A percentile compares a stretch with the other conserved stretches of the same genome.
Conservation (phyloP, 2,329 filamentous ascomycete species). For the Diaporthe longicolla region DNA sequence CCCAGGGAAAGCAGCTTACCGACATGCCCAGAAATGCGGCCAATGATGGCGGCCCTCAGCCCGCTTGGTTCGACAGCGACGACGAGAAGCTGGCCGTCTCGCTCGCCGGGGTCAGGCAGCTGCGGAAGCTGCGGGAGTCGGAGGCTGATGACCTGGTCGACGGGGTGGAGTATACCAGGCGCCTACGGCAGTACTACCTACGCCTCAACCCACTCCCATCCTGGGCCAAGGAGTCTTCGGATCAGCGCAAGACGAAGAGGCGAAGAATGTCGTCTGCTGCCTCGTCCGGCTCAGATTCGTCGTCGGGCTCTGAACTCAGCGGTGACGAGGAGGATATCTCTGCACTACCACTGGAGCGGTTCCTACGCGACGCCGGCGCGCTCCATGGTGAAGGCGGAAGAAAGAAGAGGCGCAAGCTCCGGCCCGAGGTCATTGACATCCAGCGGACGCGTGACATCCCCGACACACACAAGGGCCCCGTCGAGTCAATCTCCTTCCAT, state of each 20-base stretch:
- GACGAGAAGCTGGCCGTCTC: constrained; percentile 91
- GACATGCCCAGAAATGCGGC: constrained; percentile 47
- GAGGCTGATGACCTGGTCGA: constrained; percentile 89
- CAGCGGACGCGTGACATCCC: constrained; percentile 90
- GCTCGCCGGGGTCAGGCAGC: constrained; percentile 78
- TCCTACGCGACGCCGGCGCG: constrained; percentile 81
- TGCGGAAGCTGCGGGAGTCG: constrained; percentile 86
- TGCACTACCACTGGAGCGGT: constrained; percentile 81
- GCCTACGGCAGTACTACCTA: constrained; percentile 84
- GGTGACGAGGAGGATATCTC: constrained; percentile 71
- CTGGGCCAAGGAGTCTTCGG: constrained; percentile 67
- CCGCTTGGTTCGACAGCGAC: constrained; percentile 95
- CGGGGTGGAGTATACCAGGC: constrained; percentile 86
- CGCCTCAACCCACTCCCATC: constrained; percentile 71
- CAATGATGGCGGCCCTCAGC: constrained; percentile 55
- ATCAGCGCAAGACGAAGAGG: constrained; percentile 63
- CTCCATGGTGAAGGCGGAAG: constrained; percentile 69
- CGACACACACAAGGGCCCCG: constrained; percentile 81
- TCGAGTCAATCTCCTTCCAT: constrained; percentile 91
- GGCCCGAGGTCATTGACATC: constrained; percentile 91
- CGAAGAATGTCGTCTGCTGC: constrained; percentile 65
- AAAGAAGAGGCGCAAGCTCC: constrained; percentile 77
- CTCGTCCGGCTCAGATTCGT: constrained; percentile 52
- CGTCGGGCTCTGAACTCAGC: constrained; percentile 49
- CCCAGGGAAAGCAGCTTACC: constrained; percentile 51